Evolutionary conservation across 2,329 filamentous ascomycete genomes (phyloP).

Genomic region (Neoscytalidium dimidiatum): DNA sequence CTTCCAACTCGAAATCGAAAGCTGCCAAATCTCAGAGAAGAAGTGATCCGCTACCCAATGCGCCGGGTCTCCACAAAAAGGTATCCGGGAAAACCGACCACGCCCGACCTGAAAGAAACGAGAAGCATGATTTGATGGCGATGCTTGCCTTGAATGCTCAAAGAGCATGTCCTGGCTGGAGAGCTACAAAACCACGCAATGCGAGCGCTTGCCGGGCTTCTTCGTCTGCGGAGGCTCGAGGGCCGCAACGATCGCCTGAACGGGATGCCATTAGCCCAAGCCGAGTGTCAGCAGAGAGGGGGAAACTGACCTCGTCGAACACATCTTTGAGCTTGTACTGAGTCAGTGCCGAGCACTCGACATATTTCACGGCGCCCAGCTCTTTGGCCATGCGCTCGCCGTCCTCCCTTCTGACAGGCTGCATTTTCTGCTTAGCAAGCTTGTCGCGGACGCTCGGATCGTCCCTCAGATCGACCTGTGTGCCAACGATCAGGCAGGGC

Average conservation of each 20-base stretch:
- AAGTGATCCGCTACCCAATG: slow-evolving; percentile 38
- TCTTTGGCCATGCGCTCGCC: slow-evolving; percentile 97
- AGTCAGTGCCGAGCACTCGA: slow-evolving; percentile 96
- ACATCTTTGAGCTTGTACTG: slow-evolving; percentile 99
- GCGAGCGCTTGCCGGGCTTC: slow-evolving; percentile 50
- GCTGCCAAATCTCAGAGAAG: slow-evolving; percentile 18
- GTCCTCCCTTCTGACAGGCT: slow-evolving; percentile 86
- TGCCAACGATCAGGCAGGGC: slow-evolving; percentile 95
- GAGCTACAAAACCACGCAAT: slow-evolving; percentile 40
- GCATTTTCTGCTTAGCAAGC: slow-evolving; percentile 93
- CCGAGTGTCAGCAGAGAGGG: not conserved
- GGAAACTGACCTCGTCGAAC: slow-evolving; percentile 81
- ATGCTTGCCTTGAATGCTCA: slow-evolving; percentile 13
- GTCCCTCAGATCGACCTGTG: slow-evolving; percentile 93
- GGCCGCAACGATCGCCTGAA: slow-evolving; percentile 89
- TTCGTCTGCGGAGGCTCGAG: slow-evolving; percentile 82
- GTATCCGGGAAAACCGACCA: slow-evolving; percentile 39
- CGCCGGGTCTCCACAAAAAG: slow-evolving; percentile 38
- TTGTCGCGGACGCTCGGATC: slow-evolving; percentile 87
- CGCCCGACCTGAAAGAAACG: slow-evolving; percentile 31
- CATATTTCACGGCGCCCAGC: slow-evolving; percentile 96
- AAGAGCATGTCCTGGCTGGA: not conserved
- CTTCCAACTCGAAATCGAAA: slow-evolving; percentile 20
- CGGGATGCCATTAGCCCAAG: not conserved
- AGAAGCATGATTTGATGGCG: slow-evolving; percentile 18